Conservation (phyloP, 495 filamentous ascomycete species). For the Aspergillus heteromorphus region DNA sequence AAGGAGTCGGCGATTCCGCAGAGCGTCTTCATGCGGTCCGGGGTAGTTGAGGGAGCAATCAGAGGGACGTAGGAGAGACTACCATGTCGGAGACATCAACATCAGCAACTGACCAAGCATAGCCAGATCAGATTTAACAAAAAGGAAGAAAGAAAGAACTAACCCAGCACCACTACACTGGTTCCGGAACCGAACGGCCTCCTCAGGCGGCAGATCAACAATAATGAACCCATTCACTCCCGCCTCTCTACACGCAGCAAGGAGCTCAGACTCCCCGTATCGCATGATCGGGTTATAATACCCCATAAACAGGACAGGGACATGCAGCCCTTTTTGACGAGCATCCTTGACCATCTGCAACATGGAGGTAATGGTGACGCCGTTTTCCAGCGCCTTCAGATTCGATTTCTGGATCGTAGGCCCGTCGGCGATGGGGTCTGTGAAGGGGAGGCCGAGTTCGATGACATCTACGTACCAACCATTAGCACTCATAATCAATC, state of each 20-base stretch:
- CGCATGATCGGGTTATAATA: slow-evolving; percentile 84
- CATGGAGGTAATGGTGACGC: slow-evolving; percentile 63
- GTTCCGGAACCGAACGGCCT: slow-evolving; percentile 74
- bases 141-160: slow-evolving; percentile 1
- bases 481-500: too few relatives aligned
- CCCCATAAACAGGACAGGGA: slow-evolving; percentile 81
- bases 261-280: slow-evolving; percentile 65
- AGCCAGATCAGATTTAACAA: too few relatives aligned
- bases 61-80: slow-evolving; percentile 76
- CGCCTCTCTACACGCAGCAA: slow-evolving; percentile 68
- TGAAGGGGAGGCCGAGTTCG: slow-evolving; percentile 70
- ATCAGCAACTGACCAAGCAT: too few relatives aligned
- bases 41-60: slow-evolving; percentile 76
- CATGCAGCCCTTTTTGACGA: slow-evolving; percentile 58
- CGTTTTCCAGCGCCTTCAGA: slow-evolving; percentile 70
- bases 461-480: slow-evolving; percentile 10
- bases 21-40: slow-evolving; percentile 72
- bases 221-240: slow-evolving; percentile 86
- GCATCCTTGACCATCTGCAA: slow-evolving; percentile 69
- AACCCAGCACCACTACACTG: slow-evolving; percentile 57
- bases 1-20: slow-evolving; percentile 87
- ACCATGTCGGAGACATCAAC: background rate
- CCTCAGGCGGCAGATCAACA: slow-evolving; percentile 82
- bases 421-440: slow-evolving; percentile 85
- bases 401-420: slow-evolving; percentile 80